Evolutionary conservation across 768 basidiomycete genomes (phyloP).

Genomic region (Kwoniella bestiolae): DNA sequence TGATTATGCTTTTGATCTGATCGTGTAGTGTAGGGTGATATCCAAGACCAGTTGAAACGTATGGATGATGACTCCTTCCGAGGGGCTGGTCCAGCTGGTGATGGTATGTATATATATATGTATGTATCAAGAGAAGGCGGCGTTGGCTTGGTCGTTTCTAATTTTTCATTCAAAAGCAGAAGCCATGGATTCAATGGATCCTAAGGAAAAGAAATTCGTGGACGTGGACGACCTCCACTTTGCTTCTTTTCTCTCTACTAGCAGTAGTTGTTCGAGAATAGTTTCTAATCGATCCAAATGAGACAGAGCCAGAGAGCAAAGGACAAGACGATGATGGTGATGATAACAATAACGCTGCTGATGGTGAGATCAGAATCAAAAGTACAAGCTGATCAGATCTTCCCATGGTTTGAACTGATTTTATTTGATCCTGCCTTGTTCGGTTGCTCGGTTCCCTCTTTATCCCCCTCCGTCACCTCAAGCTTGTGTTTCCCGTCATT

Average conservation of each 20-base stretch:
- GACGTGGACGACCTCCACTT: conserved; percentile 24
- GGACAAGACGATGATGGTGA: background rate
- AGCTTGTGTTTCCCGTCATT: too few species aligned
- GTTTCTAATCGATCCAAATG: background rate
- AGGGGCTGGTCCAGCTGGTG: background rate
- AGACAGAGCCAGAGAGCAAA: background rate
- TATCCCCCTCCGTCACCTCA: conserved; percentile 5
- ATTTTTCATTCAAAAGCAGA: background rate
- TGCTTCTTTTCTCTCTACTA: background rate
- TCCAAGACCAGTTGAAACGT: background rate
- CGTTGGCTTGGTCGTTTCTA: background rate
- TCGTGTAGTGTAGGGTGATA: background rate
- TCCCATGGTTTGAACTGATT: background rate
- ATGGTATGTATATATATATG: background rate
- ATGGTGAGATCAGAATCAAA: too few species aligned
- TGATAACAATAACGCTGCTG: background rate
- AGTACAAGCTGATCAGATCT: conserved; percentile 2
- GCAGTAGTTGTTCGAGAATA: background rate
- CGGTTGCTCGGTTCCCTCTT: conserved; percentile 9
- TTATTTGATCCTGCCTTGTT: background rate
- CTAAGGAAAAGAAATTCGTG: background rate
- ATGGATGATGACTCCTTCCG: too few species aligned
- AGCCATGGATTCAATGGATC: background rate
- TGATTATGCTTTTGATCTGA: too few species aligned
- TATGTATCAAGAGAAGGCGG: background rate